Percentiles rank a stretch among this genome's conserved stretches.
phyloP scores from a whole-genome alignment of 306 rosid genomes.

The Arachis stenosperma region DNA sequence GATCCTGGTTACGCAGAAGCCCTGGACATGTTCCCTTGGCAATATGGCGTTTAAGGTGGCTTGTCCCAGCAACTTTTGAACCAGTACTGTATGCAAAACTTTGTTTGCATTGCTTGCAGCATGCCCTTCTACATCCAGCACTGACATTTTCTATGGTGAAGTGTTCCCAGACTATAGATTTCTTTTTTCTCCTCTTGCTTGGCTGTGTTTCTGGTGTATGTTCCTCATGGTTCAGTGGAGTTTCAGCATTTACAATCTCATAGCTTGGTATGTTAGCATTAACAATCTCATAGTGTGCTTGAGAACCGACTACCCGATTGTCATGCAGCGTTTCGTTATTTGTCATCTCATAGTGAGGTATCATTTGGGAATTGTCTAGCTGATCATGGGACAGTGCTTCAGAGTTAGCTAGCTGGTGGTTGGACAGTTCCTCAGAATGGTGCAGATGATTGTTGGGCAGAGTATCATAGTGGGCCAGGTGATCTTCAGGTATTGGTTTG shows the following conservation, averaged over 20 bases:
- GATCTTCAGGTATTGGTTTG: slow-evolving; percentile 42
- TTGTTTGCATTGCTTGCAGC: slow-evolving; percentile 91
- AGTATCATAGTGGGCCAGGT: slow-evolving; percentile 42
- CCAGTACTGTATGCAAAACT: slow-evolving; percentile 98
- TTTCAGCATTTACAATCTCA: slow-evolving; percentile 49
- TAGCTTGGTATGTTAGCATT: slow-evolving; percentile 42
- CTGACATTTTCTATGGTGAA: slow-evolving; percentile 85
- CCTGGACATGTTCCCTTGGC: slow-evolving; percentile 90
- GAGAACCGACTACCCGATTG: slow-evolving; percentile 41
- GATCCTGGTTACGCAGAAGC: slow-evolving; percentile 72
- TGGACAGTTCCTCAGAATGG: slow-evolving; percentile 41
- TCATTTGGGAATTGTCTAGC: slow-evolving; percentile 44
- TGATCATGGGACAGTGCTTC: slow-evolving; percentile 46
- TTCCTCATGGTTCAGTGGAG: slow-evolving; percentile 51
- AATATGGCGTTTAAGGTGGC: slow-evolving; percentile 96
- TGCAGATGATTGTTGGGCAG: slow-evolving; percentile 40
- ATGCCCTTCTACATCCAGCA: slow-evolving; percentile 91
- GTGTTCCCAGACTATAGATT: slow-evolving; percentile 94
- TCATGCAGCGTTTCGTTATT: slow-evolving; percentile 40
- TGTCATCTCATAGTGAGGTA: slow-evolving; percentile 49
- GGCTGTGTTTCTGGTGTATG: slow-evolving; percentile 70
- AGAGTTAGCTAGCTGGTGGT: slow-evolving; percentile 37
- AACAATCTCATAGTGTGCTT: slow-evolving; percentile 42
- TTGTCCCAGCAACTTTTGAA: slow-evolving; percentile 93
- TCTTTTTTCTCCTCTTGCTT: slow-evolving; percentile 84